A percentile compares a stretch with the other conserved stretches of the same genome.
Conservation (phyloP, 1,284 basidiomycete species). For the Cerioporus squamosus region DNA sequence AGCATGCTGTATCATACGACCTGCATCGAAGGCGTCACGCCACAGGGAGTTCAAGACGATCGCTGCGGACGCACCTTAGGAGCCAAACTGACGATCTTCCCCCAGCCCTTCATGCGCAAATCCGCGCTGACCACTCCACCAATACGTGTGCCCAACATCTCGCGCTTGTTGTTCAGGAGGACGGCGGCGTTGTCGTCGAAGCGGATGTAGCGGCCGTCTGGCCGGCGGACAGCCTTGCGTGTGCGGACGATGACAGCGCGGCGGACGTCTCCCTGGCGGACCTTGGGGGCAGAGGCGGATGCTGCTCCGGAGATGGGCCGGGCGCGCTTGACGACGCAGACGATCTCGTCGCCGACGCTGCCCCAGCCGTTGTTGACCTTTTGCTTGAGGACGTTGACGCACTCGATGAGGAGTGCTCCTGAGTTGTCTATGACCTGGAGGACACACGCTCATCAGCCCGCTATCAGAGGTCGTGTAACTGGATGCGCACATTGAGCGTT, state of each 20-base stretch:
- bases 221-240: constrained; percentile 78
- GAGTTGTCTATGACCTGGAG: constrained; percentile 99
- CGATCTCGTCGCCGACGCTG: constrained; percentile 92
- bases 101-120: constrained; percentile 91
- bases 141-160: constrained; percentile 95
- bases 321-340: constrained; percentile 94
- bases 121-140: constrained; percentile 94
- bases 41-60: not conserved
- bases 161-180: constrained; percentile 94
- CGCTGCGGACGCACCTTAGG: constrained; percentile 70
- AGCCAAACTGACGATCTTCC: constrained; percentile 91
- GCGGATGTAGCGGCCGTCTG: constrained; percentile 86
- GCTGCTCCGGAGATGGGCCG: constrained; percentile 76
- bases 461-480: not conserved
- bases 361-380: constrained; percentile 91
- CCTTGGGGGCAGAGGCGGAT: constrained; percentile 75
- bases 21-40: not conserved
- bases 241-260: constrained; percentile 96
- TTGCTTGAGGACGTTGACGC: constrained; percentile 96
- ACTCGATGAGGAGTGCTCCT: constrained; percentile 95
- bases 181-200: constrained; percentile 99
- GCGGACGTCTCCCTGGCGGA: constrained; percentile 91
- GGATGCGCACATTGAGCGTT: constrained; percentile 73
- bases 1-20: constrained; percentile 16
- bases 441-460: not conserved